Percentiles rank a stretch among this genome's conserved stretches.
Evolutionary conservation across 2,329 filamentous ascomycete species (phyloP).

Genomic region (Scedosporium boydii): DNA sequence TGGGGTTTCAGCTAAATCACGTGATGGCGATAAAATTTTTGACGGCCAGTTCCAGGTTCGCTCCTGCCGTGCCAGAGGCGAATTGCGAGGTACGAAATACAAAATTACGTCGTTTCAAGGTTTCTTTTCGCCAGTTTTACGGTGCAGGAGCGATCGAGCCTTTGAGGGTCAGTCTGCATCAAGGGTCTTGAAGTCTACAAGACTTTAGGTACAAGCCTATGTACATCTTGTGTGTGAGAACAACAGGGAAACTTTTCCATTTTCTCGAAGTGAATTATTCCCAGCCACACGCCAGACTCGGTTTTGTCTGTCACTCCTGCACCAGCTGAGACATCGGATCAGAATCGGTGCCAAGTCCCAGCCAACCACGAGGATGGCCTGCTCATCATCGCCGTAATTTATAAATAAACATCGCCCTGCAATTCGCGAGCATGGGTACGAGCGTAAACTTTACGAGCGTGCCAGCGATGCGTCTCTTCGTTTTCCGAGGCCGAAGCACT

Average conservation of each 20-base stretch:
- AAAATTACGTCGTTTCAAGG: too few species aligned
- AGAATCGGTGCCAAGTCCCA: too few species aligned
- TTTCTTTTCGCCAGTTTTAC: background rate
- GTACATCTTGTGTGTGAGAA: too few species aligned
- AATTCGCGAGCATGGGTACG: too few species aligned
- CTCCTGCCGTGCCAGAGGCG: background rate
- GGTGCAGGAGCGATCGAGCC: background rate
- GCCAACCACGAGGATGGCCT: too few species aligned
- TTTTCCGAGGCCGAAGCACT: too few species aligned
- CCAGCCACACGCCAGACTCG: background rate
- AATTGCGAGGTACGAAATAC: background rate
- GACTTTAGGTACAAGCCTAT: too few species aligned
- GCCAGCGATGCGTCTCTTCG: too few species aligned
- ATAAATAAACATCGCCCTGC: too few species aligned
- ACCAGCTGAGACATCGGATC: background rate
- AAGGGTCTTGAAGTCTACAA: background rate
- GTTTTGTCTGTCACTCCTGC: background rate
- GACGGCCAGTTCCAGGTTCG: background rate
- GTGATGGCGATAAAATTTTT: background rate
- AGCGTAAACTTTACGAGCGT: too few species aligned
- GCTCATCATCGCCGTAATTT: too few species aligned
- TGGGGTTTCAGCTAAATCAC: constrained; percentile 3
- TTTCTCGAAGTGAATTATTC: too few species aligned
- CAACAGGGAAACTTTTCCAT: background rate
- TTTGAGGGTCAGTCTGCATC: background rate